phyloP scores from a whole-genome alignment of 148 eudicot genomes.

The Spergularia marina region DNA sequence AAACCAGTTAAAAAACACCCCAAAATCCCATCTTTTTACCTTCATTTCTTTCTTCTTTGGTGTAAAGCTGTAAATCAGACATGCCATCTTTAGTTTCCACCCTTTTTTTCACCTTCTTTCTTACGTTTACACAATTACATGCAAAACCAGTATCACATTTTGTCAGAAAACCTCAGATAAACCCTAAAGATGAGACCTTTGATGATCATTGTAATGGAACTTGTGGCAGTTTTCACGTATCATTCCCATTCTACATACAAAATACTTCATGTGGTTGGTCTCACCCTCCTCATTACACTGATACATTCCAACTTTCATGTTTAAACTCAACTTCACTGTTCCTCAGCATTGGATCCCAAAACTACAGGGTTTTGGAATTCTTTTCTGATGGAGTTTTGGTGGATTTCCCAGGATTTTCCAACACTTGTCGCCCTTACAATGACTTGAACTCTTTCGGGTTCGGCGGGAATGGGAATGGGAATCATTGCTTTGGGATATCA shows the following conservation, averaged over 20 bases:
- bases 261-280: constrained; percentile 37
- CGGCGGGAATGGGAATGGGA: constrained; percentile 40
- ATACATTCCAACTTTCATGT: constrained; percentile 53
- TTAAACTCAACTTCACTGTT: constrained; percentile 49
- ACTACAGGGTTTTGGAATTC: constrained; percentile 61
- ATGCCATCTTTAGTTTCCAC: constrained; percentile 21
- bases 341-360: constrained; percentile 43
- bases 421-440: constrained; percentile 48
- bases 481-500: constrained; percentile 57
- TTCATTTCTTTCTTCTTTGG: constrained; percentile 5
- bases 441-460: constrained; percentile 62
- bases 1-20: too few relatives aligned
- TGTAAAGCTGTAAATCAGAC: neutral
- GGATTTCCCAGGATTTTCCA: constrained; percentile 52
- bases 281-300: neutral
- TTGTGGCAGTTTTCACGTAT: constrained; percentile 50
- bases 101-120: constrained; percentile 18
- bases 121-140: constrained; percentile 19
- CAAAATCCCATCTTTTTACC: neutral
- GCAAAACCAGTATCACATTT: constrained; percentile 26
- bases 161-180: constrained; percentile 3
- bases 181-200: constrained; percentile 3
- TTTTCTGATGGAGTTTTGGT: constrained; percentile 62
- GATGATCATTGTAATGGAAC: constrained; percentile 40
- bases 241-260: constrained; percentile 64